phyloP scores from a whole-genome alignment of 2,329 filamentous ascomycete genomes.

The Fusarium bactridioides region DNA sequence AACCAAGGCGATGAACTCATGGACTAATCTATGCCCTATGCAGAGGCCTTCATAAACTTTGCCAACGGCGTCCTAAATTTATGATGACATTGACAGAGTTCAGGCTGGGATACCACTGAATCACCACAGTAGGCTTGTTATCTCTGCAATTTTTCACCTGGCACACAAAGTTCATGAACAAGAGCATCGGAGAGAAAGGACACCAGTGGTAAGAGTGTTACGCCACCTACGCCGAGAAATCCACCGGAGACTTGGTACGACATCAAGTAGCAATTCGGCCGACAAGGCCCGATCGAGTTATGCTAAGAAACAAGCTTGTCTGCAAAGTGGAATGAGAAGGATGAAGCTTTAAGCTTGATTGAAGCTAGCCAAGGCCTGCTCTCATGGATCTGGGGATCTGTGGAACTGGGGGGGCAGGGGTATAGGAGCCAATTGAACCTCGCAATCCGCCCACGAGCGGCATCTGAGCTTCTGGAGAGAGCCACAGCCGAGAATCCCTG shows the following conservation, averaged over 20 bases:
- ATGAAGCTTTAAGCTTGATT: constrained; percentile 26
- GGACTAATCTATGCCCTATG: background rate
- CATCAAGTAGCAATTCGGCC: constrained; percentile 18
- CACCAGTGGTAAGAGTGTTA: background rate
- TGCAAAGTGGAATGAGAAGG: background rate
- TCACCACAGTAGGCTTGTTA: background rate
- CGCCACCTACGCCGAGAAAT: constrained; percentile 9
- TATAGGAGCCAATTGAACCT: constrained; percentile 25
- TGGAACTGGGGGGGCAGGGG: constrained; percentile 29
- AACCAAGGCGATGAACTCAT: background rate
- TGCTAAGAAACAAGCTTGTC: constrained; percentile 37
- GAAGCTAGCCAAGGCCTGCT: constrained; percentile 9
- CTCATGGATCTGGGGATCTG: constrained; percentile 22
- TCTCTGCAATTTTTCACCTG: background rate
- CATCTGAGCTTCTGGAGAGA: constrained; percentile 12
- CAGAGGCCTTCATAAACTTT: background rate
- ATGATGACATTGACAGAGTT: background rate
- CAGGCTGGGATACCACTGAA: background rate
- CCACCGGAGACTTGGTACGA: background rate
- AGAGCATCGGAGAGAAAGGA: background rate
- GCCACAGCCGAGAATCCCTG: constrained; percentile 16
- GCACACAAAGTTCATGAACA: background rate
- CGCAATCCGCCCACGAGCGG: constrained; percentile 34
- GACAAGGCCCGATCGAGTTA: constrained; percentile 26
- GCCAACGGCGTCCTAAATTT: background rate